A percentile compares a stretch with the other conserved stretches of the same genome.
These are phyloP conservation scores for Pinguiococcus pyrenoidosus DNA, from an alignment of 108 stramenopile genomes.

Conservation along the genomic window DNA sequence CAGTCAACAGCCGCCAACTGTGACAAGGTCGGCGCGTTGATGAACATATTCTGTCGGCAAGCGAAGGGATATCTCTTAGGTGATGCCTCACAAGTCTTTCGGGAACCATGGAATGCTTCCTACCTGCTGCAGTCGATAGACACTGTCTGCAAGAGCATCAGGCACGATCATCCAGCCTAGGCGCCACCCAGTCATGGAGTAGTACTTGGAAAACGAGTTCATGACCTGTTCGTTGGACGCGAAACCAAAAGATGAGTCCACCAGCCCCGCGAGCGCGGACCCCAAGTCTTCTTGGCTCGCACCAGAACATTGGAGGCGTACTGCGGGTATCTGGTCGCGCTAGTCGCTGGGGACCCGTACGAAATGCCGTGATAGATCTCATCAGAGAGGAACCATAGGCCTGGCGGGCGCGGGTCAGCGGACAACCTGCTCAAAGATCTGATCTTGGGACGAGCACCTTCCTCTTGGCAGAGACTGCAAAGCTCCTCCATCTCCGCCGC, in stretches of 20 bases:
- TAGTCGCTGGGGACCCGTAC: too few species aligned
- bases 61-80: too few species aligned
- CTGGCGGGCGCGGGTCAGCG: too few species aligned
- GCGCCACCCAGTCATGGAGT: constrained; percentile 85
- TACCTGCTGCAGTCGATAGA: constrained; percentile 65
- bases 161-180: constrained; percentile 82
- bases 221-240: constrained; percentile 58
- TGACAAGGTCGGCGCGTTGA: constrained; percentile 77
- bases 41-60: constrained; percentile 84
- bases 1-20: constrained; percentile 67
- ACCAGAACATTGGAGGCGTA: too few species aligned
- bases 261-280: constrained; percentile 41
- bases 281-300: too few species aligned
- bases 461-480: constrained; percentile 57
- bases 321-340: too few species aligned
- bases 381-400: constrained; percentile 71
- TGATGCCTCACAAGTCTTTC: background rate
- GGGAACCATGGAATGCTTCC: background rate
- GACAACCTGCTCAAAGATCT: too few species aligned
- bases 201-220: constrained; percentile 85
- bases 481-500: constrained; percentile 57
- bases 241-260: constrained; percentile 62
- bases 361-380: constrained; percentile 89
- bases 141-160: constrained; percentile 35
- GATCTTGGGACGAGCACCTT: too few species aligned